Evolutionary conservation across 306 rosid species (phyloP).

Genomic region (Prunus fruticosa): DNA sequence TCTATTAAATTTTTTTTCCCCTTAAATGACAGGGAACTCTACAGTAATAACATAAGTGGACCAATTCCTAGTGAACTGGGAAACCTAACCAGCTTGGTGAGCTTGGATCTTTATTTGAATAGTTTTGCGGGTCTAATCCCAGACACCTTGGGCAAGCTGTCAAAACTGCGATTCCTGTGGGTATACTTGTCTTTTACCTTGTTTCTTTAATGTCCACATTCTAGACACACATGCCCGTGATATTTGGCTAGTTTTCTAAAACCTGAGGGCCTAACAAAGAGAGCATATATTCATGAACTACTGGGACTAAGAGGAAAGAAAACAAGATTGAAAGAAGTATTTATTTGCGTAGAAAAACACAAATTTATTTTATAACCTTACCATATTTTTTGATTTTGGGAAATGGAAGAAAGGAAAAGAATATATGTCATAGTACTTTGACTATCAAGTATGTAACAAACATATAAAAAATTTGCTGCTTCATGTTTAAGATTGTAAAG

Average conservation of each 20-base stretch:
- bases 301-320: not conserved
- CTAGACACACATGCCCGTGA: not conserved
- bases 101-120: slow-evolving; percentile 97
- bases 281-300: not conserved
- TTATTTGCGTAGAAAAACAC: not conserved
- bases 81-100: slow-evolving; percentile 97
- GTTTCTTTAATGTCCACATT: not conserved
- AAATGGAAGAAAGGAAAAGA: slow-evolving; percentile 5
- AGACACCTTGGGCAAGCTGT: slow-evolving; percentile 85
- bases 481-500: not conserved
- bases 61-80: slow-evolving; percentile 91
- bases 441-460: not conserved
- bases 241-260: not conserved
- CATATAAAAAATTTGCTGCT: not conserved
- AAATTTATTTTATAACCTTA: too few relatives aligned
- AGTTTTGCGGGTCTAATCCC: slow-evolving; percentile 87
- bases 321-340: not conserved
- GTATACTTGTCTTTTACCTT: slow-evolving; percentile 34
- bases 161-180: slow-evolving; percentile 95
- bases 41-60: slow-evolving; percentile 94
- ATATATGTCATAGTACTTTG: not conserved
- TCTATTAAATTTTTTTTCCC: not conserved
- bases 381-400: not conserved
- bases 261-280: not conserved
- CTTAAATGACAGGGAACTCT: slow-evolving; percentile 70